Base-by-base conservation (phyloP, 1,139 yeast genomes). In the Kodamaea arcana region DNA sequence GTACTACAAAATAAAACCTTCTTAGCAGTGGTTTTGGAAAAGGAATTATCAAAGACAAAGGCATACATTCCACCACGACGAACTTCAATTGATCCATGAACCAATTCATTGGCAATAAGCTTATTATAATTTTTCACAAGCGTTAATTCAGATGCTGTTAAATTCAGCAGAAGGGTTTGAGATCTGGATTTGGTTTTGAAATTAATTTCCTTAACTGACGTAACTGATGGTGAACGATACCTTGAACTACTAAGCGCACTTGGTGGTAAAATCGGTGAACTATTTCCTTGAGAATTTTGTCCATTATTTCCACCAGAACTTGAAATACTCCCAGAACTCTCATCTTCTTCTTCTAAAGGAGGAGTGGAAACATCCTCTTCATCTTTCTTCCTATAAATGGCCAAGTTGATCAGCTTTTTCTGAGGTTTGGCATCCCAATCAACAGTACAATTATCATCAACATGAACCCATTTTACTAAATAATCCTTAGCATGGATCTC, bases 401-500 rank as follows among this genome's bases (percentile, higher is more conserved):
- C 79, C 48, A 80, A 74, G 48, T 78, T 77, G 46, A 90, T 80
- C n/a, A 95, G 83, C 51, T 80, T 82, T 54, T 84, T 88, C 50
- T 82, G 57, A 2, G 97, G 97, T 50, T 81, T 83, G 32, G 87
- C 72, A 52, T 83, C 90, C 83, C 94, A 92, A 44, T 76, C 77
- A 30, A 90, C 73, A 16, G 72, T 59, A 21, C 82, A 75, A 41
- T 78, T 74, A 29, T 78, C 82, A 0, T 85, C 82, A 7, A 83
- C 86, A 44, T 80, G 75, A 40, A 88, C 79, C 97, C 97, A 92
- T 50, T 90, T 86, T 51, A 90, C 84, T 45, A 88, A 75, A 52
- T 85, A 90, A 40, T 92, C 84, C 55, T 86, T 84, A 35, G 94
- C 82, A 50, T 90, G 95, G 29, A 92, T 78, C 58, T 90, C 97